These are phyloP conservation scores for Lentinula boryana DNA, from an alignment of 768 basidiomycete genomes.

Conservation along the genomic window DNA sequence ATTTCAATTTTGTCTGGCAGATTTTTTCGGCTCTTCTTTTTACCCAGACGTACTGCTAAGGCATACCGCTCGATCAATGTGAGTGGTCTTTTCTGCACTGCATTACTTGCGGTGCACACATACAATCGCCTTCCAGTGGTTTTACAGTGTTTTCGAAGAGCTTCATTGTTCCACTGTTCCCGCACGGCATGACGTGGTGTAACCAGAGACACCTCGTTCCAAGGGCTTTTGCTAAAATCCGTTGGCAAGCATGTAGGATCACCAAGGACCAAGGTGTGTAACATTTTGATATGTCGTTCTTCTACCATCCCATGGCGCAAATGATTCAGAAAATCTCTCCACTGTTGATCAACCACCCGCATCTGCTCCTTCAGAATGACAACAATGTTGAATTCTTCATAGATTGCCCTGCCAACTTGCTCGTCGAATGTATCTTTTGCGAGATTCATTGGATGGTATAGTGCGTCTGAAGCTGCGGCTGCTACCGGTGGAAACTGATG, in stretches of 20 bases:
- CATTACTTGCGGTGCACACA: constrained; percentile 24
- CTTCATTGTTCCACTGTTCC: constrained; percentile 27
- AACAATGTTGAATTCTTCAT: constrained; percentile 24
- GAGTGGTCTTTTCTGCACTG: constrained; percentile 6
- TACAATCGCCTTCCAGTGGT: constrained; percentile 16
- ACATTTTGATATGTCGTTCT: too few species aligned
- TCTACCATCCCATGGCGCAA: constrained; percentile 21
- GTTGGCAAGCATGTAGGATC: constrained; percentile 15
- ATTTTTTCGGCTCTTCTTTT: neutral
- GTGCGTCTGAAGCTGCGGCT: constrained; percentile 9
- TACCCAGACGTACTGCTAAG: too few species aligned
- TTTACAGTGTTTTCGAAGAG: constrained; percentile 16
- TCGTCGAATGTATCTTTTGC: neutral
- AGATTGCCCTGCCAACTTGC: constrained; percentile 17
- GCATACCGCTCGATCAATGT: constrained; percentile 9
- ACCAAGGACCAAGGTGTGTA: constrained; percentile 4
- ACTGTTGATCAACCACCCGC: constrained; percentile 21
- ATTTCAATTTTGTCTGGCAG: constrained; percentile 17
- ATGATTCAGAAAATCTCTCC: constrained; percentile 23
- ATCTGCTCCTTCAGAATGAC: constrained; percentile 31
- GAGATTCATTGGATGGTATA: constrained; percentile 13
- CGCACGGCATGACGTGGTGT: constrained; percentile 32
- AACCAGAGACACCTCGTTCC: constrained; percentile 26
- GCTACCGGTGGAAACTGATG: constrained; percentile 41
- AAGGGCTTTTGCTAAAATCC: constrained; percentile 20